phyloP scores from a whole-genome alignment of 1,139 yeast genomes.

The Lodderomyces pseudojiufengensis region DNA sequence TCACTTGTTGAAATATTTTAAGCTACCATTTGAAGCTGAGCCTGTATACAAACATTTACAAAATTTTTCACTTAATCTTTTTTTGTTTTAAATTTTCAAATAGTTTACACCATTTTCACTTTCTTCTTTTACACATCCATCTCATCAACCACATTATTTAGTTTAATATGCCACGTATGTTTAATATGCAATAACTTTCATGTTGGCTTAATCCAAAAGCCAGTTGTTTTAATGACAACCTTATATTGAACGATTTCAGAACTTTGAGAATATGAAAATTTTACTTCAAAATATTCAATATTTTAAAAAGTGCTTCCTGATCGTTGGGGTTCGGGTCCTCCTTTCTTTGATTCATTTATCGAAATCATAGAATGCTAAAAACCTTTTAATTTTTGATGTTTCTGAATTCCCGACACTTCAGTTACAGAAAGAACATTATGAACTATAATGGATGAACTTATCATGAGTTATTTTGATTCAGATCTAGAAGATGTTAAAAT shows the following conservation, averaged over 20 bases:
- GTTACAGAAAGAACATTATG: slow-evolving; percentile 32
- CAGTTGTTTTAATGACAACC: slow-evolving; percentile 4
- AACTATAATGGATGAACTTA: too few species aligned
- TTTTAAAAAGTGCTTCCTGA: slow-evolving; percentile 13
- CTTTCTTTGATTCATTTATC: slow-evolving; percentile 21
- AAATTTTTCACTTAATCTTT: too few species aligned
- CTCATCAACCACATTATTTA: slow-evolving; percentile 9
- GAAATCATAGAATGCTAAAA: slow-evolving; percentile 21
- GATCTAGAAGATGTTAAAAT: slow-evolving; percentile 1
- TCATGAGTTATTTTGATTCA: not conserved
- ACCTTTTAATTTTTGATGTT: slow-evolving; percentile 26
- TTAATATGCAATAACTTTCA: slow-evolving; percentile 10
- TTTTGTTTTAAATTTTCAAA: too few species aligned
- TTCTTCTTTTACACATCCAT: slow-evolving; percentile 7
- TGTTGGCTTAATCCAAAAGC: too few species aligned
- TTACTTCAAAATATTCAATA: too few species aligned
- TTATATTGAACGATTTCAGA: slow-evolving; percentile 15
- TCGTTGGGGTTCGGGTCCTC: slow-evolving; percentile 75
- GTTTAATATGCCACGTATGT: slow-evolving; percentile 56
- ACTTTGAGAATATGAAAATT: slow-evolving; percentile 3
- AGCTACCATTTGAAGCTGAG: too few species aligned
- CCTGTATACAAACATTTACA: too few species aligned
- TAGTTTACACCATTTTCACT: too few species aligned
- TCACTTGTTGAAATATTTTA: too few species aligned
- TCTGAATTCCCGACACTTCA: slow-evolving; percentile 90